Evolutionary conservation across 805 yeast species (phyloP).

Genomic region (Kockiozyma suomiensis): DNA sequence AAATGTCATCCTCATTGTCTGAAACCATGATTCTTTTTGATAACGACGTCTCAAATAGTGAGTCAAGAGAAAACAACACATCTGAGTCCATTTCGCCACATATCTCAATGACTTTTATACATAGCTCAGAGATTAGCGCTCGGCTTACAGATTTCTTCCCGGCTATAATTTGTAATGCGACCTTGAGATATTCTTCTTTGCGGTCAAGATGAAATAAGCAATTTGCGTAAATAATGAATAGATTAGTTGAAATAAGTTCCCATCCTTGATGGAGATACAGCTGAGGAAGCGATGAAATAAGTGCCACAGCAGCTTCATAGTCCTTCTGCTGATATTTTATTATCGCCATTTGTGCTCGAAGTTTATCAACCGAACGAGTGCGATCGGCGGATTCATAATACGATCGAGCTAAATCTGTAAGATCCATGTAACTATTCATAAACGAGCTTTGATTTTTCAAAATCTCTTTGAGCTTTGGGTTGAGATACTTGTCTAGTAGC

Average conservation of each 20-base stretch:
- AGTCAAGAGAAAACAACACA: constrained; percentile 7
- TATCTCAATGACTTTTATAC: constrained; percentile 5
- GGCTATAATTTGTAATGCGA: constrained; percentile 25
- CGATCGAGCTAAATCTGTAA: constrained; percentile 60
- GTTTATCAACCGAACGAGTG: constrained; percentile 66
- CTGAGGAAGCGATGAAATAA: constrained; percentile 68
- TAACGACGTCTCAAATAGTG: constrained; percentile 15
- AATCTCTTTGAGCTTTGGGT: constrained; percentile 35
- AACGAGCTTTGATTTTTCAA: constrained; percentile 46
- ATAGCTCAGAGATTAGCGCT: constrained; percentile 5
- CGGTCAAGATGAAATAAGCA: constrained; percentile 51
- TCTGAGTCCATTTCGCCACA: constrained; percentile 7
- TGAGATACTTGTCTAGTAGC: constrained; percentile 10
- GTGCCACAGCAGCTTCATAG: constrained; percentile 61
- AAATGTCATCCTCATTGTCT: constrained; percentile 21
- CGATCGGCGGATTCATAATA: constrained; percentile 57
- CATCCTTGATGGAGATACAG: constrained; percentile 72
- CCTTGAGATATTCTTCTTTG: constrained; percentile 37
- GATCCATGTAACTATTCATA: constrained; percentile 49
- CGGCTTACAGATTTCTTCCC: background rate
- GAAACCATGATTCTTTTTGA: constrained; percentile 4
- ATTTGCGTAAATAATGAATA: constrained; percentile 66
- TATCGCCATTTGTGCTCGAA: constrained; percentile 78
- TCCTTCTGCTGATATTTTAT: constrained; percentile 61
- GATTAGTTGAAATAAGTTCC: constrained; percentile 66